phyloP scores from a whole-genome alignment of 805 yeast species.

The Saccharomycopsis sp. region DNA sequence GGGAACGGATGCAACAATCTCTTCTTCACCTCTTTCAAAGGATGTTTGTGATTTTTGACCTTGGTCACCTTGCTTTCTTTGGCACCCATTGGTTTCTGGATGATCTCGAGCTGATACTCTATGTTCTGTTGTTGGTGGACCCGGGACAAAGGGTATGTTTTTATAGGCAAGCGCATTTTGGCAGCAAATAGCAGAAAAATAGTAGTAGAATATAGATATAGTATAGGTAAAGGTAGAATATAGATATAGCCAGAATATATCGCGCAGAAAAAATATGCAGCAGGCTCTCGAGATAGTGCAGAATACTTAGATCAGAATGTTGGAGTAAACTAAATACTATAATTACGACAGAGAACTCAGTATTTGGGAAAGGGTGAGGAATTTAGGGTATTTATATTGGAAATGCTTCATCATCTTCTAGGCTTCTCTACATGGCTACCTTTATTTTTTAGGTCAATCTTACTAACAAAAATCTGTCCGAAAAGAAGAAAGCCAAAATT shows the following conservation, averaged over 20 bases:
- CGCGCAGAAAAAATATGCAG: background rate
- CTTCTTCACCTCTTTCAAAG: background rate
- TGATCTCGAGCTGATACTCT: background rate
- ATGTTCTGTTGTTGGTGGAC: background rate
- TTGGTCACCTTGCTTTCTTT: background rate
- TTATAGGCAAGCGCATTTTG: background rate
- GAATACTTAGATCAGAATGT: too few relatives aligned
- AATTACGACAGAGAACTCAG: too few relatives aligned
- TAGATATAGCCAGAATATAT: background rate
- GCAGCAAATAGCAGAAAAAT: background rate
- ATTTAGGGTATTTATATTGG: too few relatives aligned
- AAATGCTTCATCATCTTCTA: too few relatives aligned
- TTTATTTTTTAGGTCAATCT: too few relatives aligned
- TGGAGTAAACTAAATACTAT: too few relatives aligned
- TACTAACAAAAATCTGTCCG: too few relatives aligned
- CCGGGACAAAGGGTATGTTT: background rate
- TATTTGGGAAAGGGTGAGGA: too few relatives aligned
- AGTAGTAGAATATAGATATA: background rate
- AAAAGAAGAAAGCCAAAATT: too few relatives aligned
- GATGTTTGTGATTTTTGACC: background rate
- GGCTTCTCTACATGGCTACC: too few relatives aligned
- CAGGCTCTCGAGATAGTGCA: too few relatives aligned
- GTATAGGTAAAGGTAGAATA: background rate
- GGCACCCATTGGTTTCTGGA: slow-evolving; percentile 3
- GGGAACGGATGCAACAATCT: slow-evolving; percentile 6